Base-by-base conservation (phyloP, 169 alveolate genomes). In the Eimeria zaria region DNA sequence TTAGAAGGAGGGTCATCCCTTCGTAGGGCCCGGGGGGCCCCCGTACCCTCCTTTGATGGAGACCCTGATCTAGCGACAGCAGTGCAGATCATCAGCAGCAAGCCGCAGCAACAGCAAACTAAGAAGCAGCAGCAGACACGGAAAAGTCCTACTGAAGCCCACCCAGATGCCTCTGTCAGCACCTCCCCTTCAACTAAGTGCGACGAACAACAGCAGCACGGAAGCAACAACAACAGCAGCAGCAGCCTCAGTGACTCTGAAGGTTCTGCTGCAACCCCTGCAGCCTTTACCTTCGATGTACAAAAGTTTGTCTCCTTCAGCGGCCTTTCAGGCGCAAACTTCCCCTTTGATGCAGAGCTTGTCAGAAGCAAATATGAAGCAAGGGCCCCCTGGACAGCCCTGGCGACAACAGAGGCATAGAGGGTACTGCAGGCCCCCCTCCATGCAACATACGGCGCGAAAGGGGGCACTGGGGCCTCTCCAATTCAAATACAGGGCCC, bases 1-100 rank as follows among this genome's bases (percentile, higher is more conserved):
- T 33, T 39, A 7, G 81, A 62, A 55, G 80, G 81, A 7, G 93
- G 93, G 36, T 18, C 46, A 6, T 60, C 71, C 22, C 93, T 60
- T 46, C 36, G 93, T 39, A 85, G 69, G 62, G 48, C 46, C 76
- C 48, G 80, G 46, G 93, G 80, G 55, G 41, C 80, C 36, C 91
- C 74, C 22, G 93, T 62, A 36, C 93, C 93, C 67, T 85, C 93
- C 2, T 85, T 85, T 39, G 93, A 85, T 9, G 93, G 36, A 5
- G 93, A 85, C 18, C 93, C 93, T 4, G 93, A 85, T 62, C 30
- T 85, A 27, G 93, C 93, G 9, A 85, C 93, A 24, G 93, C 93
- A 60, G 93, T 62, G 33, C 93, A 85, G 93, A 44, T 85, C 53
- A 71, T 62, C 44, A 85, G 62, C 93, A 85, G 33, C 76, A 85